phyloP scores from a whole-genome alignment of 805 yeast species.

The Schizosaccharomyces pombe region DNA sequence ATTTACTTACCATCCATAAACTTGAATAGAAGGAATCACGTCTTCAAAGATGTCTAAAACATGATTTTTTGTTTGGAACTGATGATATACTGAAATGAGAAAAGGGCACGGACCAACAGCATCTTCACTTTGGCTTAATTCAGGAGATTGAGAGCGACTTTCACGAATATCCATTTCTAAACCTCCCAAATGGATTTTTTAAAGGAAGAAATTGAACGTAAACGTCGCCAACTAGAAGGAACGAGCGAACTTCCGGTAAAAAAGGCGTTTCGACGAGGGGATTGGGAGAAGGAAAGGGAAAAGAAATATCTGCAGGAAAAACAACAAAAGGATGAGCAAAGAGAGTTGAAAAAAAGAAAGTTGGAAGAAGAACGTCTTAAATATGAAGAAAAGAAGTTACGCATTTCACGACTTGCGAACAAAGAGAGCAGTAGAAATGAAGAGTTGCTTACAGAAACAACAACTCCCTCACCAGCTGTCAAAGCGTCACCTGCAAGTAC shows the following conservation, averaged over 20 bases:
- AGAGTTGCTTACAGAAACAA: not conserved
- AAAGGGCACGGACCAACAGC: not conserved
- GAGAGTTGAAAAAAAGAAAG: conserved; percentile 9
- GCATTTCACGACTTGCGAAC: too few relatives aligned
- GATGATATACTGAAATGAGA: not conserved
- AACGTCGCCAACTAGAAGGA: not conserved
- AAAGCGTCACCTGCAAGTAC: not conserved
- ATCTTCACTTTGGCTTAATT: not conserved
- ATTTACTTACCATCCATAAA: not conserved
- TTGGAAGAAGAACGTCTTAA: conserved; percentile 10
- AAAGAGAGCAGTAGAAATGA: conserved; percentile 9
- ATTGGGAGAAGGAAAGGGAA: conserved; percentile 9
- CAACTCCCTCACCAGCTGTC: not conserved
- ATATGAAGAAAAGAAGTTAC: conserved; percentile 10
- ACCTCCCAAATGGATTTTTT: conserved; percentile 2
- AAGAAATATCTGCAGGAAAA: conserved; percentile 10
- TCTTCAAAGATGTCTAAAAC: not conserved
- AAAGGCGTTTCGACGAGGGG: conserved; percentile 9
- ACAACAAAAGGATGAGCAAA: conserved; percentile 8
- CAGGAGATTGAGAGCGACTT: conserved; percentile 1
- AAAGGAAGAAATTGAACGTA: conserved; percentile 3
- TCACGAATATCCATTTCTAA: not conserved
- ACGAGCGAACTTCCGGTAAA: not conserved
- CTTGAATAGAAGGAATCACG: not conserved
- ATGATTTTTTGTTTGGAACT: not conserved